phyloP scores from a whole-genome alignment of 371 early-diverging fungal genomes.

The Capillidium rhysosporum region DNA sequence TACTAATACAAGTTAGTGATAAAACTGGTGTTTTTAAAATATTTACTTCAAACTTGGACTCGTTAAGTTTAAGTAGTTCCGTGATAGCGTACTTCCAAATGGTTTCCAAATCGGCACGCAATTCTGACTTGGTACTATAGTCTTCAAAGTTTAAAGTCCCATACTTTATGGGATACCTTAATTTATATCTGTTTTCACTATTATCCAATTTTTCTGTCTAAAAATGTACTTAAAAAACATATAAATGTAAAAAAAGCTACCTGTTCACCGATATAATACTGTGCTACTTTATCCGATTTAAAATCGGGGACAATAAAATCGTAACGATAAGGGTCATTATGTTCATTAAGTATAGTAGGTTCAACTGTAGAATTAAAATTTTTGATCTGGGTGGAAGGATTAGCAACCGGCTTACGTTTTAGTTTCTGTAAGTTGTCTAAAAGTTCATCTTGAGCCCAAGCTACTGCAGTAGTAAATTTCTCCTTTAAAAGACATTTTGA shows the following conservation, averaged over 20 bases:
- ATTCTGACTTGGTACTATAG: conserved; percentile 36
- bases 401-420: conserved; percentile 21
- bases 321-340: conserved; percentile 74
- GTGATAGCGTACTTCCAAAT: conserved; percentile 56
- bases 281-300: conserved; percentile 10
- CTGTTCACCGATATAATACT: conserved; percentile 36
- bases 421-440: not conserved
- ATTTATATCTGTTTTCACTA: conserved; percentile 17
- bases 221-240: not conserved
- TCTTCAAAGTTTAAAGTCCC: conserved; percentile 56
- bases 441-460: not conserved
- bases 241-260: conserved; percentile 11
- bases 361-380: conserved; percentile 43
- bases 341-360: conserved; percentile 56
- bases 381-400: conserved; percentile 44
- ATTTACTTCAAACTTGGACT: conserved; percentile 27
- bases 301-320: conserved; percentile 30
- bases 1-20: conserved; percentile 11
- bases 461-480: conserved; percentile 6
- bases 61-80: conserved; percentile 44
- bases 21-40: not conserved
- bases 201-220: conserved; percentile 12
- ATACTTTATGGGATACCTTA: conserved; percentile 43
- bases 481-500: not conserved
- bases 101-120: conserved; percentile 48